phyloP scores from a whole-genome alignment of 177 flowering plant genomes.

The Vitis hybrid region DNA sequence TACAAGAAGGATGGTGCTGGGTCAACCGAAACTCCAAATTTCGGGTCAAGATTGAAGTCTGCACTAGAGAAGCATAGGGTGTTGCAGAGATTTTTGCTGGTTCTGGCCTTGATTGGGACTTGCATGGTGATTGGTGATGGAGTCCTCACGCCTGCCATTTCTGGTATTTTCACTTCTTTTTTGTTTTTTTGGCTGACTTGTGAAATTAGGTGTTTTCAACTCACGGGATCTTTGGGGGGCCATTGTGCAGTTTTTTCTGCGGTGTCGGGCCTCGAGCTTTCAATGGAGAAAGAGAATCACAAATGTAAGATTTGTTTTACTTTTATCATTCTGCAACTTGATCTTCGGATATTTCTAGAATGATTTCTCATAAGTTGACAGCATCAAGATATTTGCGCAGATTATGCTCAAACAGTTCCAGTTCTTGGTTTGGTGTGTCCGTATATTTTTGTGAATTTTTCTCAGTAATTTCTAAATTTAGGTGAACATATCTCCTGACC shows the following conservation, averaged over 20 bases:
- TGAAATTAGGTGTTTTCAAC: neutral
- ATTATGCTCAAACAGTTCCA: neutral
- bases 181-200: conserved; percentile 1
- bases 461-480: no score
- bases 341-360: neutral
- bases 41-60: conserved; percentile 56
- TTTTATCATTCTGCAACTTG: neutral
- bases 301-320: conserved; percentile 50
- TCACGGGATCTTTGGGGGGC: conserved; percentile 9
- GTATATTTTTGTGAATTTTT: no score
- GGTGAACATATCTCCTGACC: no score
- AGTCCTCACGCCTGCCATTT: conserved; percentile 82
- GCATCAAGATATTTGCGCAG: neutral
- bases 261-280: conserved; percentile 77
- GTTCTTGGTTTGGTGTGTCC: no score
- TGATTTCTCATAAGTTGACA: no score
- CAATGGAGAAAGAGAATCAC: conserved; percentile 69
- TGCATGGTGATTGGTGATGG: conserved; percentile 99
- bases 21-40: conserved; percentile 21
- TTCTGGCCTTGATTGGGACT: conserved; percentile 81
- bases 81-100: conserved; percentile 66
- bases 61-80: conserved; percentile 69
- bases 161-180: conserved; percentile 43
- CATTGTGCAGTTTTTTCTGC: conserved; percentile 79
- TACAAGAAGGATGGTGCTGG: conserved; percentile 48